phyloP scores from a whole-genome alignment of 2,329 filamentous ascomycete genomes.

The Colletotrichum liaoningense region DNA sequence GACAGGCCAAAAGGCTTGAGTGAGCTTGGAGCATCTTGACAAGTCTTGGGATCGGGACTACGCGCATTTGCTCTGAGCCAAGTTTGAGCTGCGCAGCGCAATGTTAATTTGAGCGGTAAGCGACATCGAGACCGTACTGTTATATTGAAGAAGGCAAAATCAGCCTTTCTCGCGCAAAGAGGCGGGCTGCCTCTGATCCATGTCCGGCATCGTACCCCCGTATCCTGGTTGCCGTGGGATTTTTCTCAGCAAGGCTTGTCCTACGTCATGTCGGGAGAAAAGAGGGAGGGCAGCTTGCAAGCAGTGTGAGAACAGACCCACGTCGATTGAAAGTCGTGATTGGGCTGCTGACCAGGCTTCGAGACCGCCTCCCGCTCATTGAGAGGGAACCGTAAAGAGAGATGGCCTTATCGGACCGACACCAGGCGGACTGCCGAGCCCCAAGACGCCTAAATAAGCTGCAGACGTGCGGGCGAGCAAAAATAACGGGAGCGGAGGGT shows the following conservation, averaged over 20 bases:
- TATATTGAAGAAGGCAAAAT: not conserved
- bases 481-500: conserved; percentile 17
- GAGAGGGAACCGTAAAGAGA: not conserved
- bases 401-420: conserved; percentile 27
- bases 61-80: too few species aligned
- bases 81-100: too few species aligned
- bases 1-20: conserved; percentile 30
- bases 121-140: not conserved
- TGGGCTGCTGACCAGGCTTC: not conserved
- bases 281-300: conserved; percentile 31
- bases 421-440: conserved; percentile 33
- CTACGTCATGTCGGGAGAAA: conserved; percentile 27
- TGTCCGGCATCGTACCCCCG: conserved; percentile 6
- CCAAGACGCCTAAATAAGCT: conserved; percentile 30
- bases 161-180: not conserved
- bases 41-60: not conserved
- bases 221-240: conserved; percentile 6
- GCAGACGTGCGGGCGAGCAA: conserved; percentile 26
- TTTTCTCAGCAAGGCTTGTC: conserved; percentile 18
- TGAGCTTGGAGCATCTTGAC: conserved; percentile 32
- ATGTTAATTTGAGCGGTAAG: not conserved
- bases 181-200: conserved; percentile 5
- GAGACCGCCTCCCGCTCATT: not conserved
- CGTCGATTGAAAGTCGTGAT: not conserved
- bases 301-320: conserved; percentile 13